These are phyloP conservation scores for Blastocystis sp. DNA, from an alignment of 352 stramenopile genomes.

Conservation along the genomic window DNA sequence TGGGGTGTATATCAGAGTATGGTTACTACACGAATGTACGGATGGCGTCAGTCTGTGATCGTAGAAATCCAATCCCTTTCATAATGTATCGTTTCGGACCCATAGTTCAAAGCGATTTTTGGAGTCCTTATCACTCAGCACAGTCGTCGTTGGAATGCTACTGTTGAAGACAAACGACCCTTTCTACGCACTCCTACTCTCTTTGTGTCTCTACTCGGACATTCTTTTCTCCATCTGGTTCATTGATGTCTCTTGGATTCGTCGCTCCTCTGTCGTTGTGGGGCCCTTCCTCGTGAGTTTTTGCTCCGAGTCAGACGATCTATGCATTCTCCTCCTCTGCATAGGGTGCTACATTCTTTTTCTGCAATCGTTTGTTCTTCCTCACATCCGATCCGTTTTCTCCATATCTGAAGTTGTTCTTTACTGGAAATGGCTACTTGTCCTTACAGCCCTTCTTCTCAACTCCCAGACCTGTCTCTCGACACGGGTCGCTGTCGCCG, in stretches of 20 bases:
- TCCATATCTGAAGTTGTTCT: constrained; percentile 6
- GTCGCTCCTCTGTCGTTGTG: neutral
- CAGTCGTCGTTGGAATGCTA: neutral
- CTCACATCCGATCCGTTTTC: neutral
- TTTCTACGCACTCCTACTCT: neutral
- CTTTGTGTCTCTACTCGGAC: neutral
- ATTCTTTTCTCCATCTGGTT: neutral
- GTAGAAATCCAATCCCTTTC: neutral
- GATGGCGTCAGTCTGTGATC: neutral
- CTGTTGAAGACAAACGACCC: neutral
- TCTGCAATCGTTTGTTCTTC: neutral
- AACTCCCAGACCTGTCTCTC: neutral
- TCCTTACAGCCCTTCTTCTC: neutral
- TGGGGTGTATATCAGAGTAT: neutral
- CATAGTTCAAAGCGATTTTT: neutral
- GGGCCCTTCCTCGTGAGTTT: neutral
- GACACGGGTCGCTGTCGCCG: neutral
- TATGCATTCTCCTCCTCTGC: neutral
- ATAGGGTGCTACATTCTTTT: neutral
- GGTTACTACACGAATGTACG: neutral
- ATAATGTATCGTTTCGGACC: neutral
- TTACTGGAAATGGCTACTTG: neutral
- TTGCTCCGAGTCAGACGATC: neutral
- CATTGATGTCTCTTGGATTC: neutral
- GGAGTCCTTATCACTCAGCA: neutral